Percentiles rank a stretch among this genome's conserved stretches.
These are phyloP conservation scores for Ustilago shanxiensis DNA, from an alignment of 1,284 basidiomycete species.

Conservation along the genomic window DNA sequence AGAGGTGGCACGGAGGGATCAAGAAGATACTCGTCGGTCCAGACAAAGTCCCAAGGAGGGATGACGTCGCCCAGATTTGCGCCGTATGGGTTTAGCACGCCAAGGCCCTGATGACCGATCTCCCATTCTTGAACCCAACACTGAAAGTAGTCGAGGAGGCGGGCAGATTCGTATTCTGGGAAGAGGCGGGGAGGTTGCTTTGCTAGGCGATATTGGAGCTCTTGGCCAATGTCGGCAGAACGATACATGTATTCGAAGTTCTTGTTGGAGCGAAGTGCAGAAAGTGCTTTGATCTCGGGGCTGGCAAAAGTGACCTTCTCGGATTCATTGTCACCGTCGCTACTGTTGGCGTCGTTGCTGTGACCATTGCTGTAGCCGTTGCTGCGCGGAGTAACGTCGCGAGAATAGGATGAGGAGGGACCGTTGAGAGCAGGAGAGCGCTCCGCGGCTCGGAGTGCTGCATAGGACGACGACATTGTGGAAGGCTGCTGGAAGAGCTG, in stretches of 20 bases:
- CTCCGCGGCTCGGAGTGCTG: background rate
- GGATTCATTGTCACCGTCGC: background rate
- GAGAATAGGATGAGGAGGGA: background rate
- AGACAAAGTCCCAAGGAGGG: slow-evolving; percentile 58
- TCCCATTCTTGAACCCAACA: slow-evolving; percentile 48
- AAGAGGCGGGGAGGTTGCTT: slow-evolving; percentile 2
- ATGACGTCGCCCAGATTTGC: slow-evolving; percentile 37
- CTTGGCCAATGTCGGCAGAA: slow-evolving; percentile 35
- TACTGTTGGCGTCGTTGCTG: slow-evolving; percentile 1
- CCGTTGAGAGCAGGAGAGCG: background rate
- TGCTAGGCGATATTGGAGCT: slow-evolving; percentile 21
- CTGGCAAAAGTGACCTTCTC: slow-evolving; percentile 34
- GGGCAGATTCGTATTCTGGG: slow-evolving; percentile 14
- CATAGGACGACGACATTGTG: background rate
- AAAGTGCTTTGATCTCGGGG: slow-evolving; percentile 38
- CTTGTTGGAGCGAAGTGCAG: slow-evolving; percentile 20
- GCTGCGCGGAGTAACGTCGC: background rate
- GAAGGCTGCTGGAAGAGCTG: background rate
- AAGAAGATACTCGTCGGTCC: slow-evolving; percentile 46
- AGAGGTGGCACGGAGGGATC: slow-evolving; percentile 27
- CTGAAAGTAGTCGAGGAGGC: slow-evolving; percentile 31
- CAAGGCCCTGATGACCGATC: slow-evolving; percentile 23
- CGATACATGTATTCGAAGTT: slow-evolving; percentile 8
- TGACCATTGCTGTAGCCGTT: background rate
- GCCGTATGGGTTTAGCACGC: slow-evolving; percentile 16